Evolutionary conservation across 257 asterid species (phyloP), one percentile per base, ranked within the genome.

Genomic region (Cordia subcordata): DNA sequence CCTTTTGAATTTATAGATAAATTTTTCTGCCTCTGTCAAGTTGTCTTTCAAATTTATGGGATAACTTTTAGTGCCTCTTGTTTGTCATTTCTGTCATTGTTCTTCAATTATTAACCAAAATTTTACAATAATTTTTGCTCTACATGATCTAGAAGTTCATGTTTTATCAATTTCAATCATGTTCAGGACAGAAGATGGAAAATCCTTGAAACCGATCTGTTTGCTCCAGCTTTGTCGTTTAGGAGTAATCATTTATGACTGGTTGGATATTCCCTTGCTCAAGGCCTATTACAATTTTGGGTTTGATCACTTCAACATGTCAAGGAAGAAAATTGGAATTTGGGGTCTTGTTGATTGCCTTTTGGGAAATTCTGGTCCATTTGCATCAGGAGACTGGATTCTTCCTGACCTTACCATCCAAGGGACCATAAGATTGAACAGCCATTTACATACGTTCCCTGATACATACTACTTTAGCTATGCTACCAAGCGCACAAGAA

Each of bases 341-440:
- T 64, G 89, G 87, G 97, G 97, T 46, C 94, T 93, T 16, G 73
- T 89, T 35, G 72, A 72, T 59, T 86, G 95, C 69, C 96, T 93
- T 39, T 57, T 76, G 63, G 94, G 97, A 16, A 86, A 76, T 66
- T 60, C 75, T 5, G 99, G 99, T 63, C 99, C 99, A 0, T 93
- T 93, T 74, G 87, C 97, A 42, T 68, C 91, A 0, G 95, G 85
- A 42, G 99, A 93, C 47, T 93, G 99, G 99, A 89, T 93, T 63
- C 96, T 93, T 61, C 99, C 96, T 0, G 99, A 93, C 69, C 91
- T 93, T 47, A 82, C 95, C 1, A 72, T 93, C 64, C 96, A 89
- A 72, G 99, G 99, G 1, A 79, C 97, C 10, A 58, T 86, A 67
- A 73, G 72, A 62, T 49, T 93, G 63, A 93, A 93, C 75, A 75